Conservation (phyloP, 768 basidiomycete genomes). For the Phaeolepiota aurea region DNA sequence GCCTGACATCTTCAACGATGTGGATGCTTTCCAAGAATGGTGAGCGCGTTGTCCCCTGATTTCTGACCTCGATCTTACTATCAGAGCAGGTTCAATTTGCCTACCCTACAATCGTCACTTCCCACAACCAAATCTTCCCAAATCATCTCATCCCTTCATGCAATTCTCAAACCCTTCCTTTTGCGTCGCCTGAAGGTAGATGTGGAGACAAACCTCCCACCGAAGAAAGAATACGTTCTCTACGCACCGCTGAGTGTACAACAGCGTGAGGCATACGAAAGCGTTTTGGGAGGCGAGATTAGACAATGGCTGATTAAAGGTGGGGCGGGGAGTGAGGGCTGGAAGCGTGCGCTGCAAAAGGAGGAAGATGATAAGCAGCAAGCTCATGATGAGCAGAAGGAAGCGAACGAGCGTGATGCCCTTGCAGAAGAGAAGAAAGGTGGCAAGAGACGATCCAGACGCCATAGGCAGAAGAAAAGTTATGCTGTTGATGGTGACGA, state of each 20-base stretch:
- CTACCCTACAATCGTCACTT: conserved; percentile 48
- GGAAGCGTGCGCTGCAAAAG: conserved; percentile 7
- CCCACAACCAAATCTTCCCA: conserved; percentile 50
- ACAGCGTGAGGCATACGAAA: conserved; percentile 83
- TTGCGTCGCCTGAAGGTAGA: conserved; percentile 88
- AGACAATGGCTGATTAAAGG: conserved; percentile 49
- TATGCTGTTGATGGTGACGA: conserved; percentile 56
- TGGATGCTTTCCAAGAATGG: conserved; percentile 90
- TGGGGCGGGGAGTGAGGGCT: conserved; percentile 17
- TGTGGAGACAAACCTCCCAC: conserved; percentile 72
- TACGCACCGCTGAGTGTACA: conserved; percentile 80
- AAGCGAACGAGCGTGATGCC: conserved; percentile 15
- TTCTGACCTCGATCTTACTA: neutral
- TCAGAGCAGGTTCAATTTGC: conserved; percentile 57
- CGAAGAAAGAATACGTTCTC: conserved; percentile 91
- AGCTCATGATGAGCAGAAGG: conserved; percentile 7
- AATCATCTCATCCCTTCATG: conserved; percentile 75
- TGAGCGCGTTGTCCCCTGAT: conserved; percentile 19
- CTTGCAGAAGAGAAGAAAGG: conserved; percentile 14
- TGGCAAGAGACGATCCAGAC: conserved; percentile 21
- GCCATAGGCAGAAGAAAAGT: conserved; percentile 27
- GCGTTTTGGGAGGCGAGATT: conserved; percentile 63
- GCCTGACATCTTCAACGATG: conserved; percentile 86
- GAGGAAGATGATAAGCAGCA: conserved; percentile 8
- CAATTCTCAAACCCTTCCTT: conserved; percentile 92